A percentile compares a stretch with the other conserved stretches of the same genome.
Evolutionary conservation across 768 basidiomycete species (phyloP).

Genomic region (Cantharellus cinnabarinus): DNA sequence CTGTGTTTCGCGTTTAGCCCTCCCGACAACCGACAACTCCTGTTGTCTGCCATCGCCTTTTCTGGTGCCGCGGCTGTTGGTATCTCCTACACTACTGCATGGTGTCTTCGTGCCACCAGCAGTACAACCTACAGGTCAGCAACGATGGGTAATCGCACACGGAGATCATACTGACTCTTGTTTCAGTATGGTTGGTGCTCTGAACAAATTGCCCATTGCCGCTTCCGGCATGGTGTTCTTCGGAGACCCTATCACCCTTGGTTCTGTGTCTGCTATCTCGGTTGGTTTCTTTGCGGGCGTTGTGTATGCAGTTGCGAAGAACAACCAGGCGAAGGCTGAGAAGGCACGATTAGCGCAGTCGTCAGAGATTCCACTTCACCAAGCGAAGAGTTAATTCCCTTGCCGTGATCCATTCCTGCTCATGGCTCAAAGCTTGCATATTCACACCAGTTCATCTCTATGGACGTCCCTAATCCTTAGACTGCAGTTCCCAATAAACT

Average conservation of each 20-base stretch:
- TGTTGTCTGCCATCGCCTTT: conserved; percentile 78
- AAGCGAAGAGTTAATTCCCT: background rate
- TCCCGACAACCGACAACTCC: conserved; percentile 47
- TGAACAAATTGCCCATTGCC: conserved; percentile 95
- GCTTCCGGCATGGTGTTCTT: conserved; percentile 98
- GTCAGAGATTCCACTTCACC: background rate
- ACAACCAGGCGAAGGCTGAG: conserved; percentile 70
- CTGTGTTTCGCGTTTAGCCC: conserved; percentile 35
- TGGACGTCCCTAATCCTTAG: no score
- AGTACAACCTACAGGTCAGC: conserved; percentile 90
- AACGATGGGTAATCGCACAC: background rate
- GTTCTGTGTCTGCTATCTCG: conserved; percentile 71
- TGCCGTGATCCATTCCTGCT: no score
- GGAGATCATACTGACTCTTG: background rate
- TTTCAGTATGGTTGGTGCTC: conserved; percentile 78
- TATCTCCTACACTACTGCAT: conserved; percentile 95
- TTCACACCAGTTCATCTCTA: no score
- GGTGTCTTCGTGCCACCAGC: conserved; percentile 90
- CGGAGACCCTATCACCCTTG: conserved; percentile 70
- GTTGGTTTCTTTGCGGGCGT: conserved; percentile 85
- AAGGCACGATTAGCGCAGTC: conserved; percentile 22
- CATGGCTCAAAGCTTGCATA: no score
- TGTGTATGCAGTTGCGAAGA: conserved; percentile 86
- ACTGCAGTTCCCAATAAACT: no score
- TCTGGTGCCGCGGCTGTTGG: conserved; percentile 96